These are phyloP conservation scores for Pythium guiyangense DNA, from an alignment of 352 stramenopile genomes.

Conservation along the genomic window DNA sequence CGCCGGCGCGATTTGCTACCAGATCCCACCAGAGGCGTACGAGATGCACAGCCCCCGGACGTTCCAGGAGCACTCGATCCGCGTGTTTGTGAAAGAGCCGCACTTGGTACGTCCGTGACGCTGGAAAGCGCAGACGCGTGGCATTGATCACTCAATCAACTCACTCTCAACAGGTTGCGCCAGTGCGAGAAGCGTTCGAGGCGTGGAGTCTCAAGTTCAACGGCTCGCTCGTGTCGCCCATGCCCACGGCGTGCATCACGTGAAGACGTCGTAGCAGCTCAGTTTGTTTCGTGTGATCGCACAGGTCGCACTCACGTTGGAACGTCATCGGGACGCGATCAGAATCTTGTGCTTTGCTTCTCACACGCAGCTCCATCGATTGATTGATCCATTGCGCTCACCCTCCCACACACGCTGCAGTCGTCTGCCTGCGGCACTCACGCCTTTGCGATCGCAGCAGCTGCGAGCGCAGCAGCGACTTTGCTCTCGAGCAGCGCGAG, in stretches of 20 bases:
- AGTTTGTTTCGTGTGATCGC: too few species aligned
- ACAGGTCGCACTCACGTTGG: too few species aligned
- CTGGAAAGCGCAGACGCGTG: background rate
- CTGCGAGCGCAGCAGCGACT: slow-evolving; percentile 43
- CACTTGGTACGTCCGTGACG: slow-evolving; percentile 31
- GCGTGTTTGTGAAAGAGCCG: slow-evolving; percentile 66
- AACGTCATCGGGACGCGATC: too few species aligned
- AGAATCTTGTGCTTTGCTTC: too few species aligned
- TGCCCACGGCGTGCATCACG: background rate
- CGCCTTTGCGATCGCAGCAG: slow-evolving; percentile 34
- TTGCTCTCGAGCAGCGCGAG: slow-evolving; percentile 58
- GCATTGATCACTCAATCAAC: background rate
- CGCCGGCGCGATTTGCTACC: slow-evolving; percentile 40
- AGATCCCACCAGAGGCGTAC: slow-evolving; percentile 47
- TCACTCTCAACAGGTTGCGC: slow-evolving; percentile 19
- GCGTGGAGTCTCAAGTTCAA: slow-evolving; percentile 50
- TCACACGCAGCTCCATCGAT: background rate
- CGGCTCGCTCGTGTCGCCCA: slow-evolving; percentile 33
- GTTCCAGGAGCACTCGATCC: slow-evolving; percentile 69
- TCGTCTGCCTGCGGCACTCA: slow-evolving; percentile 15
- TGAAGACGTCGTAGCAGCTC: background rate
- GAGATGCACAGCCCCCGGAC: slow-evolving; percentile 57
- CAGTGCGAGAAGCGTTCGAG: slow-evolving; percentile 53
- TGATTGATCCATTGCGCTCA: background rate
- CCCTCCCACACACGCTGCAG: background rate